Evolutionary conservation across 2,329 filamentous ascomycete genomes (phyloP), one percentile per base, ranked within the genome.

Genomic region (Trichophyton verrucosum): DNA sequence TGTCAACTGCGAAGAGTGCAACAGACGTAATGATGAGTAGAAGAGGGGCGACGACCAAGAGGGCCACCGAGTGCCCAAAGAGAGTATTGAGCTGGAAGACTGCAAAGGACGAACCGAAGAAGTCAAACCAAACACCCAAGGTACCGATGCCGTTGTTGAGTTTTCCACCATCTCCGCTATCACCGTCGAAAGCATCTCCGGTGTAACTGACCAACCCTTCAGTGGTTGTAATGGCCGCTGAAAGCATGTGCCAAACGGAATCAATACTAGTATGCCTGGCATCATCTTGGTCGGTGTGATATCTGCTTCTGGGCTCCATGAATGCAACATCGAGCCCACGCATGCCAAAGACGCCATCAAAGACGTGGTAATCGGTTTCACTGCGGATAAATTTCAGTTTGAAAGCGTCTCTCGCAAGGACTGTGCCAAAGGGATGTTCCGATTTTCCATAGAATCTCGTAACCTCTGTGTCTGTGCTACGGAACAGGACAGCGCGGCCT

Each of bases 171-270:
- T 84, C 82, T 8, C 77, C 74, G 44, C 81, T 73, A 15, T 77
- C 74, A 3, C 86, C 83, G 58, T 82, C 81, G 68, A 95, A 96
- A 1, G 78, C 79, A 53, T 81, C 76, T 61, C 83, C 85, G 0
- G 81, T 84, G 66, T 89, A 83, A 13, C 83, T 82, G 0, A 89
- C 86, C 49, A 97, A 78, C 1, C 80, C 80, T 67, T 86, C 80
- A 22, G 89, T 84, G 0, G 91, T 94, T 5, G 85, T 82, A 24
- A 96, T 75, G 4, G 91, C 85, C 13, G 86, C 86, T 42, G 89
- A 95, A 42, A 99, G 79, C 94, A 99, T 97, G 72, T 97, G 91
- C 91, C 91, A 97, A 20, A 97, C 74, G 2, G 83, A 85, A 58
- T 81, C 77, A 61, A 72, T 70, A 61, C 73, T 80, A 1, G 91